Evolutionary conservation across 1,284 basidiomycete genomes (phyloP).

Genomic region (Ceratobasidium sp.): DNA sequence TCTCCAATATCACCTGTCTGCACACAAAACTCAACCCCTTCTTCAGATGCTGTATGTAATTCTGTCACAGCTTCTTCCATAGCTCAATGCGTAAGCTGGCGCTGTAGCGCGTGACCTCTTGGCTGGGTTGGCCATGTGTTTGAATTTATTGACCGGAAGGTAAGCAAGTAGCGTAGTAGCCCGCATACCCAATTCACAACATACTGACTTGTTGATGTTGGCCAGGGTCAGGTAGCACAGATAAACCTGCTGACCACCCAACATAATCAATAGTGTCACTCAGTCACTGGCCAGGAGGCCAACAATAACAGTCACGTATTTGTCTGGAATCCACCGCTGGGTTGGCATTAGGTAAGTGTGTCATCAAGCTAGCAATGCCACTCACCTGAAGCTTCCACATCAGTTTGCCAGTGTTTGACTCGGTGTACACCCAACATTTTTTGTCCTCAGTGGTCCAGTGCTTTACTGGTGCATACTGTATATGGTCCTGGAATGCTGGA

Average conservation of each 20-base stretch:
- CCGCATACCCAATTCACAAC: too few species aligned
- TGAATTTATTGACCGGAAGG: constrained; percentile 26
- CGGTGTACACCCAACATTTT: constrained; percentile 16
- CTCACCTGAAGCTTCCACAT: constrained; percentile 43
- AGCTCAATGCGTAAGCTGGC: background rate
- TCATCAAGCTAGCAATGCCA: too few species aligned
- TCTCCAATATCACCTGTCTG: background rate
- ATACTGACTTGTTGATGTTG: too few species aligned
- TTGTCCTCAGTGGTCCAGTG: background rate
- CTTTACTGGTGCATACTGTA: constrained; percentile 33
- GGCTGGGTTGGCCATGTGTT: background rate
- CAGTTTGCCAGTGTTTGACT: constrained; percentile 41
- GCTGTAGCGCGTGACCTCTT: too few species aligned
- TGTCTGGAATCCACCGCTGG: background rate
- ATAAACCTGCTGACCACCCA: too few species aligned
- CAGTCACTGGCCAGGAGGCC: too few species aligned
- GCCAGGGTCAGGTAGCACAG: too few species aligned
- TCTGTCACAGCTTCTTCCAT: background rate
- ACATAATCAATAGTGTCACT: too few species aligned
- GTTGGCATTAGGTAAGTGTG: background rate
- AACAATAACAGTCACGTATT: too few species aligned
- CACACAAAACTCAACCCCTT: background rate
- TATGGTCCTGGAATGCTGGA: constrained; percentile 16
- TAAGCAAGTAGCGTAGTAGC: too few species aligned
- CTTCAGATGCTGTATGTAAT: background rate